Percentiles rank a stretch among this genome's conserved stretches.
Evolutionary conservation across 805 yeast genomes (phyloP).

Genomic region (Trichomonascus vanleenenianus): DNA sequence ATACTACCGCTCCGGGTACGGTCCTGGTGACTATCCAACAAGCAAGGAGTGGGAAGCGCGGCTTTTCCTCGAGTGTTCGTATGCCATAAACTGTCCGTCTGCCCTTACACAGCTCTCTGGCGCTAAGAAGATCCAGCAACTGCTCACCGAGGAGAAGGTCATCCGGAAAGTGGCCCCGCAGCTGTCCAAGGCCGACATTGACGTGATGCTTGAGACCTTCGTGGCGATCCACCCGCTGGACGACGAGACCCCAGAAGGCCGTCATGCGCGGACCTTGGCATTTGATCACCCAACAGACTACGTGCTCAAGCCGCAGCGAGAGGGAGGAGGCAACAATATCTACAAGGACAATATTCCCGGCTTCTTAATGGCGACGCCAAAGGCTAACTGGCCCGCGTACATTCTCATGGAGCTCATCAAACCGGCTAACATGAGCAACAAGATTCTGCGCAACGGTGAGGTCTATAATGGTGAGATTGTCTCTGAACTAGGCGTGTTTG

Average conservation of each 20-base stretch:
- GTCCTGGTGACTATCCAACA: conserved; percentile 67
- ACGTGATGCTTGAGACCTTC: conserved; percentile 50
- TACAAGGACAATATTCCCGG: conserved; percentile 79
- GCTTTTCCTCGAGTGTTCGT: conserved; percentile 57
- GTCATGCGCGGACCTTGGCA: conserved; percentile 56
- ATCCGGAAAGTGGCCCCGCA: conserved; percentile 41
- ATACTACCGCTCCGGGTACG: conserved; percentile 84
- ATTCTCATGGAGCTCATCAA: conserved; percentile 89
- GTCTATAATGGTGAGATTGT: conserved; percentile 65
- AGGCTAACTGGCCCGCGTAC: conserved; percentile 80
- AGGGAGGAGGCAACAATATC: conserved; percentile 96
- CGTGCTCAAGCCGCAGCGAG: conserved; percentile 96
- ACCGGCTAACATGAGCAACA: conserved; percentile 63
- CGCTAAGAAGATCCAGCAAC: conserved; percentile 87
- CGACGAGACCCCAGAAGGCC: conserved; percentile 48
- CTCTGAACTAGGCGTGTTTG: conserved; percentile 89
- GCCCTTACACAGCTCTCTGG: conserved; percentile 86
- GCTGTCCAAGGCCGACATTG: conserved; percentile 22
- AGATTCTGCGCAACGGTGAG: conserved; percentile 60
- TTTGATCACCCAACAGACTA: conserved; percentile 57
- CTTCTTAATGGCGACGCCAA: conserved; percentile 52
- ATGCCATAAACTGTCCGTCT: conserved; percentile 89
- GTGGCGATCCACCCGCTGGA: conserved; percentile 87
- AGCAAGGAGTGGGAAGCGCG: conserved; percentile 75
- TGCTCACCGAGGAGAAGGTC: conserved; percentile 51